Evolutionary conservation across 139 green algal species (phyloP).

Genomic region (Marvania coccoides): DNA sequence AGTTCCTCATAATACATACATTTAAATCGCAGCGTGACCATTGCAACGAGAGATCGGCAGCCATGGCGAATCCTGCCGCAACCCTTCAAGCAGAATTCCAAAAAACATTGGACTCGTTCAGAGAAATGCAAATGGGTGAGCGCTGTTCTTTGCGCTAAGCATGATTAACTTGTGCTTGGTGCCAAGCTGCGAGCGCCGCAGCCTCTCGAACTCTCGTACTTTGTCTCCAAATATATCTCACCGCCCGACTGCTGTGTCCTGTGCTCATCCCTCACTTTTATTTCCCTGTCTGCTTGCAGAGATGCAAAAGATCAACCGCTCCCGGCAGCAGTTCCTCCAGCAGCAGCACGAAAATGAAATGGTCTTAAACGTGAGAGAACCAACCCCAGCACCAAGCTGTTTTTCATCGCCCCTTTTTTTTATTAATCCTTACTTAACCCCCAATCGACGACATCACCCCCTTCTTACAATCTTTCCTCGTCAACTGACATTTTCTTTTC

Average conservation of each 20-base stretch:
- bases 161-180: too few relatives aligned
- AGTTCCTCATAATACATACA: too few relatives aligned
- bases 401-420: too few relatives aligned
- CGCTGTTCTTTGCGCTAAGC: too few relatives aligned
- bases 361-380: constrained; percentile 44
- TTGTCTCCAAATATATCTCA: too few relatives aligned
- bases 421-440: background rate
- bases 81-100: background rate
- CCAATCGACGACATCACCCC: background rate
- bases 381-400: background rate
- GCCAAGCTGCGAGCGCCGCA: too few relatives aligned
- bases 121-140: background rate
- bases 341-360: constrained; percentile 67
- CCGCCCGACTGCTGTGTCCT: background rate
- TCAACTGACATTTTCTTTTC: background rate
- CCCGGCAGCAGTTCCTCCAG: constrained; percentile 43
- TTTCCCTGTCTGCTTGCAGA: constrained; percentile 25
- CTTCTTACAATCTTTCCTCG: background rate
- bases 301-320: constrained; percentile 32
- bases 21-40: too few relatives aligned
- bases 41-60: too few relatives aligned
- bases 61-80: too few relatives aligned
- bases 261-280: background rate
- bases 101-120: background rate
- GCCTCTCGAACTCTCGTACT: too few relatives aligned